Percentiles rank a stretch among this genome's conserved stretches.
Conservation (phyloP, 257 asterid species). For the Lycium ferocissimum region DNA sequence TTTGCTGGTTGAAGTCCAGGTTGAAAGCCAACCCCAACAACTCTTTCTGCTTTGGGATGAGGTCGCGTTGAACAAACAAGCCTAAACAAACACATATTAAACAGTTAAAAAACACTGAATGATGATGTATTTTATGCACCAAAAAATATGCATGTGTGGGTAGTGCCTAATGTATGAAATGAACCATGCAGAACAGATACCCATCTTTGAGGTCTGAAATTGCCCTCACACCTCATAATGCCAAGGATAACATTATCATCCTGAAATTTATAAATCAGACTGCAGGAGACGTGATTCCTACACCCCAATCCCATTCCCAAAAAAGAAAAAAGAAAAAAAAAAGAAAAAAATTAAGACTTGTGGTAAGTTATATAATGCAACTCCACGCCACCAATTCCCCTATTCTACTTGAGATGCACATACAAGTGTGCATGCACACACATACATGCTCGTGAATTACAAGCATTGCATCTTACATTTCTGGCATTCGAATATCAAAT, state of each 20-base stretch:
- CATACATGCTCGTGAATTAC: constrained; percentile 14
- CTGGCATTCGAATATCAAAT: constrained; percentile 80
- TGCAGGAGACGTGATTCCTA: constrained; percentile 5
- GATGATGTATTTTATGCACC: constrained; percentile 20
- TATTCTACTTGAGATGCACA: neutral
- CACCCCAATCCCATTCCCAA: neutral
- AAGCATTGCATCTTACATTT: constrained; percentile 60
- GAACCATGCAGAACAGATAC: neutral
- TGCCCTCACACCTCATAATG: constrained; percentile 13
- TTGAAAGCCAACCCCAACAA: constrained; percentile 87
- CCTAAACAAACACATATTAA: constrained; percentile 49
- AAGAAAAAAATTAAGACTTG: neutral
- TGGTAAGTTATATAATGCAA: constrained; percentile 23
- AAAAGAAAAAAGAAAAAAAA: neutral
- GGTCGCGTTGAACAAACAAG: constrained; percentile 69
- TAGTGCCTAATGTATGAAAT: neutral
- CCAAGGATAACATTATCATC: neutral
- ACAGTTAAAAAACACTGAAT: constrained; percentile 11
- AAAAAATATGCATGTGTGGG: constrained; percentile 21
- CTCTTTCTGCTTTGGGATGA: constrained; percentile 71
- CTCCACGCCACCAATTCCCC: neutral
- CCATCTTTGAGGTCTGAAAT: constrained; percentile 22
- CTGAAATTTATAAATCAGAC: constrained; percentile 17
- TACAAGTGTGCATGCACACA: neutral
- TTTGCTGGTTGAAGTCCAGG: constrained; percentile 91